phyloP scores from a whole-genome alignment of 2,329 filamentous ascomycete species.

The Pseudopithomyces maydicus region DNA sequence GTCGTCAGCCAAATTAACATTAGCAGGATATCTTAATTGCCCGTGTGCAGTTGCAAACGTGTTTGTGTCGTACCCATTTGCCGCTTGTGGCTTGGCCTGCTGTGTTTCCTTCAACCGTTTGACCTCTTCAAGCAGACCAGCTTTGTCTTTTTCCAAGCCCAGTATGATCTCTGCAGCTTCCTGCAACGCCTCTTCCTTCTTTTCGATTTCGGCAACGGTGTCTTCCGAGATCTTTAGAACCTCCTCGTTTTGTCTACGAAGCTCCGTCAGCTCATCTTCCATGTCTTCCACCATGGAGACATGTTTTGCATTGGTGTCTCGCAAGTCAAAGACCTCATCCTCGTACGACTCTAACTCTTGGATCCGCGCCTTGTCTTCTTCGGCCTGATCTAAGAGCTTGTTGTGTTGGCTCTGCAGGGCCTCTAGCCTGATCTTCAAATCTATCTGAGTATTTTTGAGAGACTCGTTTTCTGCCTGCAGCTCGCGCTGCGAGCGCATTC shows the following conservation, averaged over 20 bases:
- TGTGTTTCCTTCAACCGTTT: slow-evolving; percentile 28
- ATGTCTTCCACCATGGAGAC: slow-evolving; percentile 26
- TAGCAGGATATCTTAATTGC: slow-evolving; percentile 18
- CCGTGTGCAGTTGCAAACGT: slow-evolving; percentile 19
- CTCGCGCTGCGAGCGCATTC: slow-evolving; percentile 34
- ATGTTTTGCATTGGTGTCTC: slow-evolving; percentile 28
- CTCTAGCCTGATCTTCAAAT: slow-evolving; percentile 37
- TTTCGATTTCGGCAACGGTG: slow-evolving; percentile 29
- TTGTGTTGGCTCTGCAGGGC: slow-evolving; percentile 37
- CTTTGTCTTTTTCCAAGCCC: slow-evolving; percentile 35
- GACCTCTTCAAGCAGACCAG: slow-evolving; percentile 26
- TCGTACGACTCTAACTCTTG: slow-evolving; percentile 33
- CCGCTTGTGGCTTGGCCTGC: slow-evolving; percentile 19
- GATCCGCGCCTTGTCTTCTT: slow-evolving; percentile 28
- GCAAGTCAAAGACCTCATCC: slow-evolving; percentile 32
- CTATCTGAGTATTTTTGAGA: slow-evolving; percentile 33
- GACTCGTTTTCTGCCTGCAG: slow-evolving; percentile 32
- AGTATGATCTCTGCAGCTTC: slow-evolving; percentile 42
- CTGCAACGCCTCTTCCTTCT: slow-evolving; percentile 32
- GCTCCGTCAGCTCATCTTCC: slow-evolving; percentile 20
- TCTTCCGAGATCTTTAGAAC: slow-evolving; percentile 35
- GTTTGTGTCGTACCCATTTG: slow-evolving; percentile 12
- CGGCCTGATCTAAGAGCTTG: slow-evolving; percentile 32
- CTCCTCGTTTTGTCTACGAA: slow-evolving; percentile 25
- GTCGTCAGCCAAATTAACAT: slow-evolving; percentile 40